Evolutionary conservation across 768 basidiomycete genomes (phyloP), one percentile per base, ranked within the genome.

Genomic region (Kwoniella pini): DNA sequence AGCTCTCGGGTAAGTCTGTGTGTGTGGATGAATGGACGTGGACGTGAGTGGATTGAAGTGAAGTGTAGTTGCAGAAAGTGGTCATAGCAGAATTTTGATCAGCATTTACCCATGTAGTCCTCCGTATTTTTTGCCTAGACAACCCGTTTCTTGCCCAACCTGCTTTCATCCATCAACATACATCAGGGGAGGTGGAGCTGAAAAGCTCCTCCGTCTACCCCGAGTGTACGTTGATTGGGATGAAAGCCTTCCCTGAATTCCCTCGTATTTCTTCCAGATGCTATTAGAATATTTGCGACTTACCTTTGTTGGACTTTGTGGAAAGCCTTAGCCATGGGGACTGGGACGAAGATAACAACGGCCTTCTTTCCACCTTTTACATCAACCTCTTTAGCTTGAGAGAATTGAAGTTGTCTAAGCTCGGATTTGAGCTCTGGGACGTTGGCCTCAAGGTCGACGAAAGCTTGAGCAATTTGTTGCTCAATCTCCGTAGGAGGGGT

Each of bases 321-420:
- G 88, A 94, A 99, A 15, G 94, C 95, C 83, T 97, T 97, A 81
- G 95, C 80, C 81, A 94, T 91, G 68, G 95, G 93, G 50, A 95
- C 88, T 58, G 96, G 96, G 46, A 98, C 94, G 77, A 99, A 99
- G 80, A 99, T 83, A 65, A 99, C 91, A 74, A 99, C 94, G 53
- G 96, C 96, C 84, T 98, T 99, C 84, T 96, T 97, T 78, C 96
- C 96, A 65, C 95, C 96, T 75, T 93, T 91, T 72, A 98, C 94
- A 79, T 99, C 96, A 70, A 99, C 90, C 82, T 99, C 96, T 77
- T 93, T 93, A 68, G 96, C 96, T 67, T 94, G 91, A 70, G 92
- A 95, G 82, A 99, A 97, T 79, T 97, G 93, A 70, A 99, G 87
- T 62, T 88, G 86, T 49, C 94, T 88, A 67, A 99, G 88, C 83